Evolutionary conservation across 805 yeast species (phyloP), one percentile per base, ranked within the genome.

Genomic region (Candida hungchunana): DNA sequence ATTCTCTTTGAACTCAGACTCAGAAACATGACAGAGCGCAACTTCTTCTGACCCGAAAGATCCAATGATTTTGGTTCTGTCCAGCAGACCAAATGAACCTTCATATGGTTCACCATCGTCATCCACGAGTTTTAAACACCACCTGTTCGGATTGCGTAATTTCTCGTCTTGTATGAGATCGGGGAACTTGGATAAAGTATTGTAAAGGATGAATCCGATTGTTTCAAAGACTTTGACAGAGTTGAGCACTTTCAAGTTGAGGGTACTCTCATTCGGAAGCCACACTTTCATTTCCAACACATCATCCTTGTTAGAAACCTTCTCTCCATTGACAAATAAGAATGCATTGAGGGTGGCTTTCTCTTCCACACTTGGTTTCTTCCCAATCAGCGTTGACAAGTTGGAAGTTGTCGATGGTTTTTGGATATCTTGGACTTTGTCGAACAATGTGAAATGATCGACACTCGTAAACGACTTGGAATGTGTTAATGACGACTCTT

Each of bases 81-180:
- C 90, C 37, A 93, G 63, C 1, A 89, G 76, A 2, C 97, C 97
- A 64, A 93, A 89, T 34, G 87, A 85, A 23, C 75, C 81, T 47
- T 94, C 98, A 36, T 86, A 88, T 25, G 84, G 80, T 33, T 94
- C 96, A 7, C 90, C 90, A 55, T 89, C 97, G 33, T 90, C 97
- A 56, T 93, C 98, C 1, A 83, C 88, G 16, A 90, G 67, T 39
- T 83, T 83, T 22, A 90, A 53, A 36, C 80, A 69, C 93, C 95
- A 87, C 40, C 60, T 58, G 49, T 82, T 81, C 0, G 89, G 83
- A 42, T 82, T 75, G 22, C 26, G 39, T 3, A 40, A 13, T 5
- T 24, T 18, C 1, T 25, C 21, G 4, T 36, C 34, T 3, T 24
- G 18, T 3, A 40, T 8, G 2, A 46, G 7, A 8, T 42, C 45